Percentiles rank a stretch among this genome's conserved stretches.
Evolutionary conservation across 2,329 filamentous ascomycete genomes (phyloP).

Genomic region (Fusarium coffeatum): DNA sequence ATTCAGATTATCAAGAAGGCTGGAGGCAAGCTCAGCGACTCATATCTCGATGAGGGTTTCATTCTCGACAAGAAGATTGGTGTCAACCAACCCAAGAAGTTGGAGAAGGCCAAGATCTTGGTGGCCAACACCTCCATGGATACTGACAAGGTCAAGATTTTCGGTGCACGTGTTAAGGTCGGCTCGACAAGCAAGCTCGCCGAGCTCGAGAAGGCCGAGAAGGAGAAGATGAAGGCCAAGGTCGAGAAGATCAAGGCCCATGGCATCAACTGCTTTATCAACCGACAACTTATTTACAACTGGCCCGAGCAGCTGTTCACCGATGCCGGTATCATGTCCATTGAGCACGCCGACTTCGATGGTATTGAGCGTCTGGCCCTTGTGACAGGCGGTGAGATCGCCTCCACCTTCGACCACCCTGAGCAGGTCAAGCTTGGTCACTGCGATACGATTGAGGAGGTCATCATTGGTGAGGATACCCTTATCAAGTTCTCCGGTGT

Average conservation of each 20-base stretch:
- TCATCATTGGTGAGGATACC: slow-evolving; percentile 98
- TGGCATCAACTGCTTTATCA: slow-evolving; percentile 99
- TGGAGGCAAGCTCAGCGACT: slow-evolving; percentile 96
- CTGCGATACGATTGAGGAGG: slow-evolving; percentile 95
- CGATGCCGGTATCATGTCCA: slow-evolving; percentile 96
- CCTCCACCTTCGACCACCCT: slow-evolving; percentile 97
- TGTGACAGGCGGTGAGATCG: slow-evolving; percentile 96
- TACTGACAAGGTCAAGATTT: slow-evolving; percentile 99
- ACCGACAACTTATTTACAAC: slow-evolving; percentile 99
- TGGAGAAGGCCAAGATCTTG: slow-evolving; percentile 98
- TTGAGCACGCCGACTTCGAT: slow-evolving; percentile 99
- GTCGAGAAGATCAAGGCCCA: slow-evolving; percentile 99
- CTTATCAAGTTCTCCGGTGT: slow-evolving; percentile 98
- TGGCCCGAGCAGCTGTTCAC: slow-evolving; percentile 99
- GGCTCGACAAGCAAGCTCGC: slow-evolving; percentile 95
- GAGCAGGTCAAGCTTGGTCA: slow-evolving; percentile 96
- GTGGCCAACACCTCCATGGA: slow-evolving; percentile 99
- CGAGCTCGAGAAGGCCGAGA: slow-evolving; percentile 97
- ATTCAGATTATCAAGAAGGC: slow-evolving; percentile 99
- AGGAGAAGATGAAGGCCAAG: slow-evolving; percentile 99
- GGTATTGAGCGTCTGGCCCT: slow-evolving; percentile 94
- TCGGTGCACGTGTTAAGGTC: slow-evolving; percentile 96
- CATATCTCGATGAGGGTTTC: slow-evolving; percentile 97
- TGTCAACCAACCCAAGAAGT: slow-evolving; percentile 95
- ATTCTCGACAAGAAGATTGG: slow-evolving; percentile 99